Percentiles rank a stretch among this genome's conserved stretches.
These are phyloP conservation scores for Funneliformis geosporum DNA, from an alignment of 192 early-diverging fungal species.

Conservation along the genomic window DNA sequence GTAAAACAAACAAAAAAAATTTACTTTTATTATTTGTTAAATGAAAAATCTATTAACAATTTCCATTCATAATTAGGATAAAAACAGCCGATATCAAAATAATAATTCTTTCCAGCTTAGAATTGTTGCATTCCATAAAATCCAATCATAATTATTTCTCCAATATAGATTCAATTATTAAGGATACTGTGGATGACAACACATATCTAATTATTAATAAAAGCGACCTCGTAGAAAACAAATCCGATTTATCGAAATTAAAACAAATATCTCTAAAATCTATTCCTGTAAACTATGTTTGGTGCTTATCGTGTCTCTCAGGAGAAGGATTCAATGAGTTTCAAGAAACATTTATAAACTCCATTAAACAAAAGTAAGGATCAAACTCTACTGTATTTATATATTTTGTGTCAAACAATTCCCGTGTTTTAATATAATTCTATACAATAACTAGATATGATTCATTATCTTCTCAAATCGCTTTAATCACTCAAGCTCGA, in stretches of 20 bases:
- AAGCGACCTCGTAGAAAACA: constrained; percentile 42
- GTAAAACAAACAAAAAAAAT: constrained; percentile 13
- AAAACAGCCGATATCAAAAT: constrained; percentile 66
- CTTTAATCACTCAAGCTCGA: constrained; percentile 67
- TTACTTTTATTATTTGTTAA: not conserved
- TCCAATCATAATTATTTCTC: not conserved
- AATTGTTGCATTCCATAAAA: constrained; percentile 22
- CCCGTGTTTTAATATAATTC: not conserved
- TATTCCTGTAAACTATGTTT: constrained; percentile 34
- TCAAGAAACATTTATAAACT: constrained; percentile 42
- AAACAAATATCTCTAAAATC: not conserved
- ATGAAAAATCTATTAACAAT: not conserved
- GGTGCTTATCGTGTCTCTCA: constrained; percentile 53
- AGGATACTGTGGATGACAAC: constrained; percentile 47
- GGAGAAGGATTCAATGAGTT: constrained; percentile 54
- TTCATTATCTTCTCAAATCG: constrained; percentile 34
- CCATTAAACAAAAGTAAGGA: constrained; percentile 49
- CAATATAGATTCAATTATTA: constrained; percentile 40
- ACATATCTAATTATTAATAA: constrained; percentile 71
- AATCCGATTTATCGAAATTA: not conserved
- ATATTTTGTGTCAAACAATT: not conserved
- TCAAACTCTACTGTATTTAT: not conserved
- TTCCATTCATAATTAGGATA: constrained; percentile 30
- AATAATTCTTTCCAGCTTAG: constrained; percentile 54
- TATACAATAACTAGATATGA: constrained; percentile 36